Evolutionary conservation across 1,139 yeast species (phyloP), one percentile per base, ranked within the genome.

Genomic region (Saccharomyces uvarum): DNA sequence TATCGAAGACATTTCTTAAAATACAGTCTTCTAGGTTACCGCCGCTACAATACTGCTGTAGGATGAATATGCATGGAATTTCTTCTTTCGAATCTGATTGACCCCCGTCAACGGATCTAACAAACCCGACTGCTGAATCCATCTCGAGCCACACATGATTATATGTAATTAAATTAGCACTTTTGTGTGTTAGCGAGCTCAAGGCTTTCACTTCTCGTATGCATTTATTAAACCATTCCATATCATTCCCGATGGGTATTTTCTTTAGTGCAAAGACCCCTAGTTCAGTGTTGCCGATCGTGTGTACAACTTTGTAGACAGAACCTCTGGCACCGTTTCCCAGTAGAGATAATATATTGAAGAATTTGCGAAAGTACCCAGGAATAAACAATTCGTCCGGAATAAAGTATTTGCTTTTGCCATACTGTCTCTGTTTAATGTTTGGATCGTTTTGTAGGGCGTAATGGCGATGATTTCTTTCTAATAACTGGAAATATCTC

Each of bases 71-170:
- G 67, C 91, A 88, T 0, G 97, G 97, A 1, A 88, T 83, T 42
- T 59, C 52, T 24, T 61, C 63, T 1, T 54, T 49, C 1, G 52
- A 47, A 11, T 49, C 53, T 3, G 58, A 55, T 13, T 53, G 57
- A 29, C 55, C 27, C 11, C 64, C 65, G 7, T 59, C 59, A 16
- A 57, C 29, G 0, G 60, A 56, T 24, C 60, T 51, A 1, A 64
- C 64, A 7, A 62, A 55, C 2, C 70, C 71, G 47, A 65, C 60
- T 0, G 69, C 61, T 24, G 55, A 77, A 28, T 88, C 88, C 66
- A 83, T 75, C 65, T 90, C 97, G 44, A 90, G 71, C 97, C 97
- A 90, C 32, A 89, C 96, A 71, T 90, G 97, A 66, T 89, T 89
- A 67, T 90, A 90, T 28, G 87, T 80, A 24, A 89, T 88, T 61